Evolutionary conservation across 805 yeast genomes (phyloP), one percentile per base, ranked within the genome.

Genomic region (Hemisphaericaspora nanyangensis): DNA sequence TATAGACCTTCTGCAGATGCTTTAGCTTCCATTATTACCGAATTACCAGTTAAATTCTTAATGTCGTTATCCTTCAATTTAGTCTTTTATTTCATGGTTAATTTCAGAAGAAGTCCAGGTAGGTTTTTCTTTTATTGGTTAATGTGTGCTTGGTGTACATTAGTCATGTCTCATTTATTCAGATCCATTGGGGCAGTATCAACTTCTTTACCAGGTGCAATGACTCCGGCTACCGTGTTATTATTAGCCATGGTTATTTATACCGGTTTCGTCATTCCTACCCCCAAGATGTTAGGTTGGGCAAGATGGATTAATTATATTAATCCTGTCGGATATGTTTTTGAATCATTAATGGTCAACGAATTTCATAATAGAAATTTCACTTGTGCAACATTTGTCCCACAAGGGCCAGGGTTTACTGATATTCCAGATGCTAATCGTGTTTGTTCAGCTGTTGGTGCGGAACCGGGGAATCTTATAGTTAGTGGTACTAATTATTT

Each of bases 1-100:
- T 86, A 82, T 55, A 79, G 80, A 42, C 89, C 90, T 3, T 72
- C 87, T 11, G 79, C 86, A 3, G 91, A 84, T 52, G 84, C 87
- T 1, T 48, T 85, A 4, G 81, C 87, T 0, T 65, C 78, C 5
- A 65, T 79, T 33, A 43, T 82, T 4, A 72, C 85, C 3, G 82
- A 78, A 36, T 57, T 85, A 43, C 90, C 91, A 3, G 68, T 77
- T 39, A 83, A 83, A 58, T 44, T 66, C 5, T 40, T 49, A 17
- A 57, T 56, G 58, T 57, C 67, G 4, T 40, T 55, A 13, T 41
- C 52, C 12, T 63, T 65, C 44, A 60, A 61, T 35, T 42, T 65
- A 40, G 51, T 54, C 2, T 52, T 60, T 35, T 65, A 63, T 47
- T 85, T 83, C 60, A 60, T 85, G 68, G 60, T 82, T 6, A 49